A percentile compares a stretch with the other conserved stretches of the same genome.
Evolutionary conservation across 2,329 filamentous ascomycete species (phyloP).

Genomic region (Lecanicillium sp.): DNA sequence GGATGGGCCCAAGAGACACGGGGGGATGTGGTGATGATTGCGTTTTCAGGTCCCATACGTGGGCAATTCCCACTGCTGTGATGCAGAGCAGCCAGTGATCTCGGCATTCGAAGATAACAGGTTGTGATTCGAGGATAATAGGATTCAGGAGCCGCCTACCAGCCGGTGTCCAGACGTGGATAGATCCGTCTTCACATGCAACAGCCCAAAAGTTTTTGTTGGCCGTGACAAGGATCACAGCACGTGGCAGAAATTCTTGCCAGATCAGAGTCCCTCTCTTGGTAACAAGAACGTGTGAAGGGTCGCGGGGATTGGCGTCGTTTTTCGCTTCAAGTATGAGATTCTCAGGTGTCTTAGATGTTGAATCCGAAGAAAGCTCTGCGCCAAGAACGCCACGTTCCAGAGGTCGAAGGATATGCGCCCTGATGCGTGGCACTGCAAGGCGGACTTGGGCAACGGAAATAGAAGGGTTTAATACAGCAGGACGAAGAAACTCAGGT

Average conservation of each 20-base stretch:
- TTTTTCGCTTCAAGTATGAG: conserved; percentile 86
- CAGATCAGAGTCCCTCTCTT: conserved; percentile 76
- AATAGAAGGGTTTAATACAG: conserved; percentile 75
- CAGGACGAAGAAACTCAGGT: conserved; percentile 80
- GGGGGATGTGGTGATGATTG: conserved; percentile 83
- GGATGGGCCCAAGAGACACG: conserved; percentile 76
- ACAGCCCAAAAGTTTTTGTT: conserved; percentile 89
- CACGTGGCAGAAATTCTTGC: conserved; percentile 86
- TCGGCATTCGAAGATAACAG: conserved; percentile 86
- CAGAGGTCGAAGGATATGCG: conserved; percentile 72
- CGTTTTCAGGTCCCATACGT: conserved; percentile 88
- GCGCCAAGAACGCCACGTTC: conserved; percentile 55
- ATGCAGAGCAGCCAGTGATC: conserved; percentile 87
- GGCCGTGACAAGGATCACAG: conserved; percentile 83
- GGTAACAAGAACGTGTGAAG: conserved; percentile 73
- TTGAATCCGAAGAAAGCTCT: conserved; percentile 50
- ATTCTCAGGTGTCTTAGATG: conserved; percentile 57
- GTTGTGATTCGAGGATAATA: conserved; percentile 81
- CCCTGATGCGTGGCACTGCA: conserved; percentile 79
- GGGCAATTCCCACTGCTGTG: conserved; percentile 77
- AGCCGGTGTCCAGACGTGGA: conserved; percentile 89
- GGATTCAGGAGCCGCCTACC: conserved; percentile 80
- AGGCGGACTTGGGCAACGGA: conserved; percentile 76
- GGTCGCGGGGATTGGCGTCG: conserved; percentile 67
- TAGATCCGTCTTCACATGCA: conserved; percentile 83